These are phyloP conservation scores for Phytophthora podocarpi DNA, from an alignment of 352 stramenopile species.

Conservation along the genomic window DNA sequence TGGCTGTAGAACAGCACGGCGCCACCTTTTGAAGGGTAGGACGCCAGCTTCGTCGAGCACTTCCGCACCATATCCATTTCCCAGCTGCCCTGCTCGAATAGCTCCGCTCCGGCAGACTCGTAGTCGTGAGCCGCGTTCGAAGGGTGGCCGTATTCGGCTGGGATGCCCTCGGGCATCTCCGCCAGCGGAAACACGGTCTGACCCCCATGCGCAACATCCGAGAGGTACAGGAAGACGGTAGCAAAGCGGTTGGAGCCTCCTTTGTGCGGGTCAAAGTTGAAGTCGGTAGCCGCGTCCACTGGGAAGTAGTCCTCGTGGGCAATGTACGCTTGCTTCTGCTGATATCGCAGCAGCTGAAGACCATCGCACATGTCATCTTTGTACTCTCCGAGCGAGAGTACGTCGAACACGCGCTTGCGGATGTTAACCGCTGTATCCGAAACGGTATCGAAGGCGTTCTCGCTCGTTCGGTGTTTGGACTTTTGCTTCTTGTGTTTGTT, in stretches of 20 bases:
- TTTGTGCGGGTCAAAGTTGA: slow-evolving; percentile 77
- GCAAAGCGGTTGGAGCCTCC: slow-evolving; percentile 87
- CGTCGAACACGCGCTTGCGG: slow-evolving; percentile 88
- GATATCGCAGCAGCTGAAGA: slow-evolving; percentile 95
- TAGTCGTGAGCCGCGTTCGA: slow-evolving; percentile 44
- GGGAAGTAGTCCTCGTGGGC: slow-evolving; percentile 95
- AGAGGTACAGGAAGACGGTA: slow-evolving; percentile 86
- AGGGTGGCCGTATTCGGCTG: slow-evolving; percentile 60
- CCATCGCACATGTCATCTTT: slow-evolving; percentile 92
- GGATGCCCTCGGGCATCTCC: slow-evolving; percentile 73
- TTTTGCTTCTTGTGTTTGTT: slow-evolving; percentile 71
- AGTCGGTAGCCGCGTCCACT: slow-evolving; percentile 49
- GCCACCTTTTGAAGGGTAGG: slow-evolving; percentile 86
- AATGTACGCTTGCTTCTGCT: slow-evolving; percentile 95
- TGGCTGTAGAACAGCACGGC: slow-evolving; percentile 99
- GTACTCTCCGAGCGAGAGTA: slow-evolving; percentile 92
- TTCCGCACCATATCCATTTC: slow-evolving; percentile 81
- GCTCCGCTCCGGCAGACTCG: slow-evolving; percentile 42
- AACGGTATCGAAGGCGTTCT: slow-evolving; percentile 90
- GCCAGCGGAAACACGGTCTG: slow-evolving; percentile 86
- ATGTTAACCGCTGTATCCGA: slow-evolving; percentile 74
- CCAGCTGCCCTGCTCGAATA: slow-evolving; percentile 73
- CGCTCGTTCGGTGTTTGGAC: slow-evolving; percentile 79
- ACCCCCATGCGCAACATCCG: slow-evolving; percentile 74
- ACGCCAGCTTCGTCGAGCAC: slow-evolving; percentile 77